Evolutionary conservation across 805 yeast genomes (phyloP), one percentile per base, ranked within the genome.

Genomic region (Starmerella khaoyaiensis): DNA sequence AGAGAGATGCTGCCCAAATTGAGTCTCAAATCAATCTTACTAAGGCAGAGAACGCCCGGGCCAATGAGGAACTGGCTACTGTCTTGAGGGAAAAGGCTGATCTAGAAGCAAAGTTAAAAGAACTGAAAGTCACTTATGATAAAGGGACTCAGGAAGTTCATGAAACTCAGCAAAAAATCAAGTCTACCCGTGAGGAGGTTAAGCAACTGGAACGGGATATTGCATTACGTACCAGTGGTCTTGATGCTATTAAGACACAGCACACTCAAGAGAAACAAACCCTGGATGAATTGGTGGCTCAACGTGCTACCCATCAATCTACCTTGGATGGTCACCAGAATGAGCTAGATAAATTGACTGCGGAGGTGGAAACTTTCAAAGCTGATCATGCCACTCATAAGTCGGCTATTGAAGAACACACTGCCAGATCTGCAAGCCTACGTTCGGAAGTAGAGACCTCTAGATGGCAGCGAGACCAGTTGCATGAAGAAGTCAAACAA

Each of bases 141-240:
- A 70, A 70, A 40, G 95, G 87, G 55, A 79, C 77, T 5, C 66
- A 71, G 44, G 81, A 77, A 54, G 83, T 79, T 21, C 73, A 73
- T 42, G 72, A 75, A 44, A 79, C 81, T 28, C 87, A 84, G 56
- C 57, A 67, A 10, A 66, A 69, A 32, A 61, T 71, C 40, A 57
- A 61, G 32, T 79, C 76, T 37, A 66, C 72, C 16, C 70, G 69
- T 44, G 77, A 76, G 49, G 72, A 79, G 22, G 64, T 45, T 21
- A 39, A 46, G 22, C 56, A 41, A 39, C 49, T 49, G 17, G 52
- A 50, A 37, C 37, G 36, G 32, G 54, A 49, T 16, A 41, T 42
- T 21, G 51, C 46, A 16, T 31, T 51, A 22, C 49, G 55, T 26
- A 39, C 48, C 22, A 36, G 47, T 18, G 52, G 54, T 4, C 36